Percentiles rank a stretch among this genome's conserved stretches.
phyloP scores from a whole-genome alignment of 1,284 basidiomycete genomes.

The Malassezia globosa region DNA sequence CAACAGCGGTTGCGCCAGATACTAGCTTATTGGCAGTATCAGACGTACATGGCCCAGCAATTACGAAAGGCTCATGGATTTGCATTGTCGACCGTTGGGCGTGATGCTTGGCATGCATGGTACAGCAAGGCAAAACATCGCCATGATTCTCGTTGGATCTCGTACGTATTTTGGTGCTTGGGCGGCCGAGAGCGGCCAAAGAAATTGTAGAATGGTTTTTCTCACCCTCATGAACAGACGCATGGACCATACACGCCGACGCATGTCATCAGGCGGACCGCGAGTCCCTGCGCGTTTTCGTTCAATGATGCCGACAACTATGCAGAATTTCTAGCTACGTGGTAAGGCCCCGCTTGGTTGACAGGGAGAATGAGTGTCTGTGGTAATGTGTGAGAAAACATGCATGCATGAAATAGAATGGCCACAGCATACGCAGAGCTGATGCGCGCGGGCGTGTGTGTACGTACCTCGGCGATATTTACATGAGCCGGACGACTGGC shows the following conservation, averaged over 20 bases:
- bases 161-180: neutral
- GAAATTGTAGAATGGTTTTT: no score
- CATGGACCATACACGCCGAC: neutral
- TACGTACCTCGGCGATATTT: slow-evolving; percentile 41
- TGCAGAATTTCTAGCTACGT: slow-evolving; percentile 12
- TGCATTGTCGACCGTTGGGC: neutral
- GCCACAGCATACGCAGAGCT: slow-evolving; percentile 6
- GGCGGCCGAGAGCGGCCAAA: no score
- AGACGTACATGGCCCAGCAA: neutral
- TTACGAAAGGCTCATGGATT: neutral
- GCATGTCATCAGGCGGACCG: neutral
- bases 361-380: slow-evolving; percentile 39
- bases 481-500: slow-evolving; percentile 56
- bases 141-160: neutral
- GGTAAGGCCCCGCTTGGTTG: slow-evolving; percentile 40
- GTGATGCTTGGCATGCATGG: slow-evolving; percentile 6
- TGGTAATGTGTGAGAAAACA: neutral
- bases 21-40: neutral
- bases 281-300: neutral
- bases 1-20: neutral
- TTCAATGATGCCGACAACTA: neutral
- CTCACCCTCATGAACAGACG: no score
- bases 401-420: no score
- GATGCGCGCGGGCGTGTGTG: neutral
- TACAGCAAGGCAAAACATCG: neutral